Evolutionary conservation across 2,329 filamentous ascomycete species (phyloP).

Genomic region (Coleophoma eucalyptorum): DNA sequence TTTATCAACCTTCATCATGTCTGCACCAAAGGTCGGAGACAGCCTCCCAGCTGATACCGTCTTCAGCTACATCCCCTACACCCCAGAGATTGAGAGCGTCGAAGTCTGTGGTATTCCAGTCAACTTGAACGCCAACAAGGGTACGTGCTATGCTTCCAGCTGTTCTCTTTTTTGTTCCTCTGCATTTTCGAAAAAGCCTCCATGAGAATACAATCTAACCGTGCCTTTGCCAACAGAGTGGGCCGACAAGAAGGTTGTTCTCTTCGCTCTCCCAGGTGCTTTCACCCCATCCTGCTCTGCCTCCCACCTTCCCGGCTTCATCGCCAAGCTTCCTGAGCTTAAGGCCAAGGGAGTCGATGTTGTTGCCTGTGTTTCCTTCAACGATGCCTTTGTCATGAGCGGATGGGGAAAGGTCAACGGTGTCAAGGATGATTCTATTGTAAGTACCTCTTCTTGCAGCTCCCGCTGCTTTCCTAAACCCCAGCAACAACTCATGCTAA

Average conservation of each 20-base stretch:
- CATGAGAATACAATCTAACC: constrained; percentile 1
- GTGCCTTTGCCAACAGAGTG: constrained; percentile 41
- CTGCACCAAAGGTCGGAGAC: constrained; percentile 61
- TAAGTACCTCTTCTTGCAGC: constrained; percentile 29
- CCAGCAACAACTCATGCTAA: background rate
- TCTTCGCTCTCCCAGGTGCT: constrained; percentile 65
- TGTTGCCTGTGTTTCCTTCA: constrained; percentile 63
- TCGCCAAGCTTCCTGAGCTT: constrained; percentile 55
- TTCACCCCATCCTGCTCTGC: constrained; percentile 70
- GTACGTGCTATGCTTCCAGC: constrained; percentile 29
- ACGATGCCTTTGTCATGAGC: constrained; percentile 69
- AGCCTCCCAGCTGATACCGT: constrained; percentile 75
- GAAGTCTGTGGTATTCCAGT: constrained; percentile 75
- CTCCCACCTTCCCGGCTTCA: constrained; percentile 65
- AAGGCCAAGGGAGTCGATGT: constrained; percentile 65
- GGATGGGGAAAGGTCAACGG: constrained; percentile 70
- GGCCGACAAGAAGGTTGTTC: constrained; percentile 66
- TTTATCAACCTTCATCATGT: constrained; percentile 11
- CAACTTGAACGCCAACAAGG: constrained; percentile 75
- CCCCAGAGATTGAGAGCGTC: constrained; percentile 62
- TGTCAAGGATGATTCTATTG: constrained; percentile 59
- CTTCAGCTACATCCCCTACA: constrained; percentile 83
- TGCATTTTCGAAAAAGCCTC: background rate
- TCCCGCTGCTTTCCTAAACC: background rate
- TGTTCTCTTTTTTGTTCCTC: no score